These are phyloP conservation scores for Geranium rotundifolium DNA, from an alignment of 345 rosid species.

Conservation along the genomic window DNA sequence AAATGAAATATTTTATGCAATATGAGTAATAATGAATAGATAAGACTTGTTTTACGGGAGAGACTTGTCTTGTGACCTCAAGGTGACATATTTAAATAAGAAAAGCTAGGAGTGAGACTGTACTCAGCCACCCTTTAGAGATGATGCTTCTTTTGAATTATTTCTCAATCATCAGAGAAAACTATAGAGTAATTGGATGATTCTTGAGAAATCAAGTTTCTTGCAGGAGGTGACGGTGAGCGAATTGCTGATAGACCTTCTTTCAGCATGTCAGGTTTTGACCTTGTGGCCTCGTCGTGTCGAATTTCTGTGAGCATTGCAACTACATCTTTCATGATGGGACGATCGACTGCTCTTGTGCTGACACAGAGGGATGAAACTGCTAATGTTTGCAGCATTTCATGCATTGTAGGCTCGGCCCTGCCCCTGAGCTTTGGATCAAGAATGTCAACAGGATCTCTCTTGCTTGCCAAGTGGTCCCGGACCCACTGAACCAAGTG, in stretches of 20 bases:
- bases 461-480: constrained; percentile 58
- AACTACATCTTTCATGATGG: constrained; percentile 76
- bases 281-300: constrained; percentile 31
- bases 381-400: constrained; percentile 82
- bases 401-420: constrained; percentile 74
- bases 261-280: constrained; percentile 36
- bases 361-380: constrained; percentile 74
- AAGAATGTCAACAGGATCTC: constrained; percentile 52
- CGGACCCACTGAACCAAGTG: constrained; percentile 80
- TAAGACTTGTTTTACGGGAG: too few species aligned
- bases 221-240: constrained; percentile 26
- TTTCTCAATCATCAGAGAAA: constrained; percentile 61
- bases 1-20: not conserved
- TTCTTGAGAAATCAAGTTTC: constrained; percentile 41
- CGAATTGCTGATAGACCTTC: constrained; percentile 15
- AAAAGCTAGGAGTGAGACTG: too few species aligned
- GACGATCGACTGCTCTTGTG: constrained; percentile 49
- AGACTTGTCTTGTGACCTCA: too few species aligned
- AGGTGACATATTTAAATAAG: too few species aligned
- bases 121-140: too few species aligned
- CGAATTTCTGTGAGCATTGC: constrained; percentile 90
- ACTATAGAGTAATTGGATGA: constrained; percentile 72
- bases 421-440: constrained; percentile 68
- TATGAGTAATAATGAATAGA: not conserved
- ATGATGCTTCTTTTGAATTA: not conserved